Conservation (phyloP, 306 rosid genomes). For the peach (Prunus persica) region Prunus_persica_NCBIv2 NC_034012.1:19342001-19342500, state of each 20-base stretch:
- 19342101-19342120: no score
- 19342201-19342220: no score
- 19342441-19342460: slow-evolving; percentile 15
- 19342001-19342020: slow-evolving; percentile 27
- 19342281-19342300: slow-evolving; percentile 18
- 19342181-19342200: no score
- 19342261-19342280: neutral
- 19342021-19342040: slow-evolving; percentile 31
- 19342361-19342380: slow-evolving; percentile 5
- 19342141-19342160: no score
- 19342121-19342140: no score
- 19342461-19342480: no score
- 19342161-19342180: no score
- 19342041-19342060: slow-evolving; percentile 22
- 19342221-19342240: no score
- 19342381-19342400: slow-evolving; percentile 25
- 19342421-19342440: slow-evolving; percentile 34
- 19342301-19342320: slow-evolving; percentile 8
- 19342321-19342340: neutral
- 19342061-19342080: slow-evolving; percentile 13
- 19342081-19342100: no score
- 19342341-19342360: slow-evolving; percentile 18
- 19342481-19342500: neutral
- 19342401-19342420: slow-evolving; percentile 45
- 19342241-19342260: no score